These are phyloP conservation scores for Phytophthora constricta DNA, from an alignment of 352 stramenopile genomes.

Conservation along the genomic window DNA sequence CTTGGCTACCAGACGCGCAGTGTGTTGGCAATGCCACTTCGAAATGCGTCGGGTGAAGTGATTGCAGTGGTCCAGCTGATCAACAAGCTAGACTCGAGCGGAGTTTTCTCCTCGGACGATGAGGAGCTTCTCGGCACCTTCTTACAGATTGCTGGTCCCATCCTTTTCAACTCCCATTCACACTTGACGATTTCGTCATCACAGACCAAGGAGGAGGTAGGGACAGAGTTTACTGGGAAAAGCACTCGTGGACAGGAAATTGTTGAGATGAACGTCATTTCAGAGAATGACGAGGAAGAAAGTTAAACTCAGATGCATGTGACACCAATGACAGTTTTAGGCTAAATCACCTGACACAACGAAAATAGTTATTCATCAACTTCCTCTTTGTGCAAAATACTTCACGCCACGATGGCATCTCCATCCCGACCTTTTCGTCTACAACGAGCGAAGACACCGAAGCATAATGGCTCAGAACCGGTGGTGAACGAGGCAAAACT, in stretches of 20 bases:
- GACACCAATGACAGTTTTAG: constrained; percentile 4
- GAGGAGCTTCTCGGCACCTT: constrained; percentile 89
- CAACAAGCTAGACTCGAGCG: constrained; percentile 80
- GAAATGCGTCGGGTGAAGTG: constrained; percentile 69
- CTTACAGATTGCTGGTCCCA: constrained; percentile 87
- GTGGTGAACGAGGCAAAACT: constrained; percentile 39
- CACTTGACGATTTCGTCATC: constrained; percentile 63
- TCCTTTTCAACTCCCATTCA: constrained; percentile 87
- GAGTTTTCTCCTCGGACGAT: constrained; percentile 87
- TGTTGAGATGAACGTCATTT: constrained; percentile 86
- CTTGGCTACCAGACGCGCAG: constrained; percentile 87
- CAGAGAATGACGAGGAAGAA: constrained; percentile 81
- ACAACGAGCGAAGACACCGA: neutral
- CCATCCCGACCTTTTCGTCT: neutral
- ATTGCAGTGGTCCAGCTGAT: constrained; percentile 91
- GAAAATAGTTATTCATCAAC: constrained; percentile 32
- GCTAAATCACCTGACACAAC: too few relatives aligned
- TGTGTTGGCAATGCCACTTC: constrained; percentile 89
- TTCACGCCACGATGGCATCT: constrained; percentile 10
- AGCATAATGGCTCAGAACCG: neutral
- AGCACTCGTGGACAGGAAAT: constrained; percentile 49
- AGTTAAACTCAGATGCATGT: constrained; percentile 17
- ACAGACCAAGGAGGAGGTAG: constrained; percentile 48
- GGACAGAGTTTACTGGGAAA: constrained; percentile 71
- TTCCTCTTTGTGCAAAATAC: neutral